Evolutionary conservation across 352 stramenopile species (phyloP), one percentile per base, ranked within the genome.

Genomic region (Globisporangium lucens): DNA sequence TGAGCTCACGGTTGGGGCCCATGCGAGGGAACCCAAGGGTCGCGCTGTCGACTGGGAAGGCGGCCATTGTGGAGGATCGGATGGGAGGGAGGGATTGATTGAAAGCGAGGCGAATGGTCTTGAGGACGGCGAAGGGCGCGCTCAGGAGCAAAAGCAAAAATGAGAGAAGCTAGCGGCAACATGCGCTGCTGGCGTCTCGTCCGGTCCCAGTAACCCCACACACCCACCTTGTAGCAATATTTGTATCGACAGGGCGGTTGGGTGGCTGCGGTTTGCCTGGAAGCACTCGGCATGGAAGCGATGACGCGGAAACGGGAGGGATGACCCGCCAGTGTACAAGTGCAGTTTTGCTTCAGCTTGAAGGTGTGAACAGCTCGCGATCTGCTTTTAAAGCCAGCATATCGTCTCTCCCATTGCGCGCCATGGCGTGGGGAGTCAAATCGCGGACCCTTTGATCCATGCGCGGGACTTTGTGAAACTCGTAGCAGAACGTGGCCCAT

Each of bases 1-100:
- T 98, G 67, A 98, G 88, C 79, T 98, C 93, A 17, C 93, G 88
- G 76, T 97, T 97, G 29, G 89, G 89, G 27, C 93, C 93, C 85
- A 98, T 98, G 63, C 91, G 89, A 47, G 89, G 89, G 76, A 97
- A 98, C 20, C 93, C 93, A 53, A 98, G 82, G 52, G 89, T 95
- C 64, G 81, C 84, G 60, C 78, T 89, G 67, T 91, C 83, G 22
- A 94, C 78, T 46, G 78, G 53, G 65, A 85, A 67, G 60, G 79
- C 72, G 43, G 69, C 67, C 70, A 83, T 79, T 61, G 68, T 70
- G 62, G 66, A 61, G n/a, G 15, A 55, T 24, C 24, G 24, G 24
- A 24, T 24, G 24, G 27, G 13, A 33, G 38, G 15, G 20, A 68
- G 63, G 57, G 61, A 33, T 63, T 65, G 30, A 51, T 24, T 24